Evolutionary conservation across 2,329 filamentous ascomycete genomes (phyloP).

Genomic region (Grosmannia clavigera): DNA sequence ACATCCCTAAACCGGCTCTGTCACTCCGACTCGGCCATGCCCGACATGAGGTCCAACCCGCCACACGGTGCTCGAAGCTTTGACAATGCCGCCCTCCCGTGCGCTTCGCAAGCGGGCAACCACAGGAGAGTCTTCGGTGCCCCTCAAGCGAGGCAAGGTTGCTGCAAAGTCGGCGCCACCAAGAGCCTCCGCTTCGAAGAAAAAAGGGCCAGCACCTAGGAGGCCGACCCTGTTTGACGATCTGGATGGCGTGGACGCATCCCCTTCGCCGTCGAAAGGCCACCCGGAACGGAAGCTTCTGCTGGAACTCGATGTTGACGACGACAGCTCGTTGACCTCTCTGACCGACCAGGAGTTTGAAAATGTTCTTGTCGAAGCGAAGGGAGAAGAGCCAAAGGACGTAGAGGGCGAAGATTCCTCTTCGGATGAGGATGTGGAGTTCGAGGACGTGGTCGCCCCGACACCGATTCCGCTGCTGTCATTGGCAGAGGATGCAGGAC

Average conservation of each 20-base stretch:
- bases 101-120: slow-evolving; percentile 55
- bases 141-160: slow-evolving; percentile 14
- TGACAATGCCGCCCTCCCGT: slow-evolving; percentile 42
- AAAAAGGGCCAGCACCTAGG: slow-evolving; percentile 22
- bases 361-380: slow-evolving; percentile 24
- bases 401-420: slow-evolving; percentile 19
- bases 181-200: background rate
- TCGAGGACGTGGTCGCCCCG: slow-evolving; percentile 40
- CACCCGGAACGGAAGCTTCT: slow-evolving; percentile 25
- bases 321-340: slow-evolving; percentile 36
- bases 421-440: slow-evolving; percentile 39
- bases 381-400: slow-evolving; percentile 13
- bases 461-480: slow-evolving; percentile 19
- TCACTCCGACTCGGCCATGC: background rate
- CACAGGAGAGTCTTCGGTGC: slow-evolving; percentile 26
- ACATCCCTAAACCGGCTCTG: background rate
- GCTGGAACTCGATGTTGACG: slow-evolving; percentile 14
- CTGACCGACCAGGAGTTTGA: slow-evolving; percentile 47
- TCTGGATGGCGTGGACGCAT: slow-evolving; percentile 37
- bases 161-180: background rate
- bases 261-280: slow-evolving; percentile 27
- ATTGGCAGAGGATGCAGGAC: slow-evolving; percentile 21
- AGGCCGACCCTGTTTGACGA: slow-evolving; percentile 51
- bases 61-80: background rate
- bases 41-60: background rate